phyloP scores from a whole-genome alignment of 331 rosid genomes.

The Spiraea crenata region DNA sequence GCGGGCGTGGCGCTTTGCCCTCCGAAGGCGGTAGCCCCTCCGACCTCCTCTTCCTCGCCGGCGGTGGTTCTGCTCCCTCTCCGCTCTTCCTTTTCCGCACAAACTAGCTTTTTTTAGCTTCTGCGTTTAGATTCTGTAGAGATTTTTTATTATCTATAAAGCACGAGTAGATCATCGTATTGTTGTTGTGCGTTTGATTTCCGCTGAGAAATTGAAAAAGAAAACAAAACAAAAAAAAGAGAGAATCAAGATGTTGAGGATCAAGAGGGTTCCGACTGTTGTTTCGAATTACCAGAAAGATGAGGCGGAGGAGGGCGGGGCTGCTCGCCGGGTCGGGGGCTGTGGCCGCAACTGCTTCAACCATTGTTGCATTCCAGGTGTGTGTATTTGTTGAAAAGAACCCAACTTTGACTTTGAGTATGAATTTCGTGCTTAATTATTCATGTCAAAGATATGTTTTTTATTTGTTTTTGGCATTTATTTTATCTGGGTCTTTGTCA shows the following conservation, averaged over 20 bases:
- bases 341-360: constrained; percentile 89
- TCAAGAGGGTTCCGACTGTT: constrained; percentile 91
- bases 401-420: neutral
- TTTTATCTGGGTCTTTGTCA: neutral
- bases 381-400: constrained; percentile 15
- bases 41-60: constrained; percentile 97
- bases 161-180: constrained; percentile 29
- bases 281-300: constrained; percentile 93
- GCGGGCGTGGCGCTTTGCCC: constrained; percentile 99
- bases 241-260: constrained; percentile 56
- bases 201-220: neutral
- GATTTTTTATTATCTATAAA: neutral
- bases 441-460: too few relatives aligned
- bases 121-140: neutral
- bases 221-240: neutral
- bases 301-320: constrained; percentile 39
- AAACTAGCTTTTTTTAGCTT: constrained; percentile 16
- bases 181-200: constrained; percentile 15
- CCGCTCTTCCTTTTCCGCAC: constrained; percentile 9
- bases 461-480: neutral
- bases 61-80: constrained; percentile 53
- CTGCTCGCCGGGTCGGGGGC: constrained; percentile 50
- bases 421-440: neutral
- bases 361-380: constrained; percentile 76
- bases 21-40: constrained; percentile 99